phyloP scores from a whole-genome alignment of 148 eudicot genomes.

The Rhododendron ferrugineum region DNA sequence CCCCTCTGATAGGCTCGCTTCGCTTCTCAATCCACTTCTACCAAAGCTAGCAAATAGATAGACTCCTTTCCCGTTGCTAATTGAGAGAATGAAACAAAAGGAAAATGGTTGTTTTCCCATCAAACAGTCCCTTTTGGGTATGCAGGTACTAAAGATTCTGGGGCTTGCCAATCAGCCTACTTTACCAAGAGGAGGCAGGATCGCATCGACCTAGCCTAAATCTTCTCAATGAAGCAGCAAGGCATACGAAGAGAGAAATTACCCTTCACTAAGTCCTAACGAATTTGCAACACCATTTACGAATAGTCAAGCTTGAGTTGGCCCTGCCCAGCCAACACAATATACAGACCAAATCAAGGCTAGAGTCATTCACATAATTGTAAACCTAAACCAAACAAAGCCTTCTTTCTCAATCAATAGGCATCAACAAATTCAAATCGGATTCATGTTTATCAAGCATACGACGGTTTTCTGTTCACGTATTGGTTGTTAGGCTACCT shows the following conservation, averaged over 20 bases:
- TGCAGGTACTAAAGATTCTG: background rate
- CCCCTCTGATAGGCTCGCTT: background rate
- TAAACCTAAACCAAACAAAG: background rate
- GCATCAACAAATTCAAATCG: no score
- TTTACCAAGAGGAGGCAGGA: background rate
- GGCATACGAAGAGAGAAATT: background rate
- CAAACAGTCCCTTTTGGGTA: background rate
- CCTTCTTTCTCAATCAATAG: background rate
- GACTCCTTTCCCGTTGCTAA: background rate
- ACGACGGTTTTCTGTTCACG: background rate
- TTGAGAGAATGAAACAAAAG: background rate
- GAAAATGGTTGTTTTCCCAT: background rate
- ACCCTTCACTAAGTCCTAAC: background rate
- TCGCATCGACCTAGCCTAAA: background rate
- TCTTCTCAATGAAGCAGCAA: background rate
- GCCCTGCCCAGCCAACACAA: background rate
- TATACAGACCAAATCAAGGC: background rate
- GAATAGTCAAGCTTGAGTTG: background rate
- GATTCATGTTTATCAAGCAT: background rate
- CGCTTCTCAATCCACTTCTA: background rate
- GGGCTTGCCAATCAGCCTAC: no score
- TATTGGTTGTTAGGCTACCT: background rate
- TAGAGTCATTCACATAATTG: background rate
- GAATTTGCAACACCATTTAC: background rate
- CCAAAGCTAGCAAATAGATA: background rate